Evolutionary conservation across 495 filamentous ascomycete genomes (phyloP).

Genomic region (Daldinia vernicosa): DNA sequence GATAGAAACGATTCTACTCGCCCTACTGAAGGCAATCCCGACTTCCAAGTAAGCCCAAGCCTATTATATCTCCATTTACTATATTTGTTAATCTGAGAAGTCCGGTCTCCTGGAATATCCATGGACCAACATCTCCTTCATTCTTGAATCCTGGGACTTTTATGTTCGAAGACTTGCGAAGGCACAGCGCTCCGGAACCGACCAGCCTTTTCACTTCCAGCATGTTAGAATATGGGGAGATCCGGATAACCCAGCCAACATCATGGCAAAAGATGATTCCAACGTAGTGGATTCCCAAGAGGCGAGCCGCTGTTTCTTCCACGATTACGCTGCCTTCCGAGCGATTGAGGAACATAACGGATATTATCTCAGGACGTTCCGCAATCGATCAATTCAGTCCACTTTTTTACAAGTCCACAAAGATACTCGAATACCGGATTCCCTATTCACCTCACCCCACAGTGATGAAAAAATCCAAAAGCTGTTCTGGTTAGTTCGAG

Average conservation of each 20-base stretch:
- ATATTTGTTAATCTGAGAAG: conserved; percentile 40
- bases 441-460: conserved; percentile 43
- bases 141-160: conserved; percentile 40
- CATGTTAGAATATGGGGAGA: conserved; percentile 28
- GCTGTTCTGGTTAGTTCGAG: conserved; percentile 52
- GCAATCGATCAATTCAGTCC: too few species aligned
- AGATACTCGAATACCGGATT: conserved; percentile 45
- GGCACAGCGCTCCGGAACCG: background rate
- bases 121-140: conserved; percentile 45
- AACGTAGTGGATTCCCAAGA: conserved; percentile 9
- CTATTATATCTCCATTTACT: background rate
- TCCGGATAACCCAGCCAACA: conserved; percentile 1
- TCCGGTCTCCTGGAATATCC: conserved; percentile 43
- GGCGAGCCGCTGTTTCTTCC: conserved; percentile 21
- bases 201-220: background rate
- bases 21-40: conserved; percentile 35
- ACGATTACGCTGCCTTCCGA: conserved; percentile 34
- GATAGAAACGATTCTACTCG: conserved; percentile 4
- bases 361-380: background rate
- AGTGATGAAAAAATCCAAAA: conserved; percentile 42
- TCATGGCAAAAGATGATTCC: background rate
- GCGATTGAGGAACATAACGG: conserved; percentile 13
- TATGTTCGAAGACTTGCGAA: conserved; percentile 26
- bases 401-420: conserved; percentile 36
- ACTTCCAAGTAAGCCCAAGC: conserved; percentile 47